Evolutionary conservation across 2,329 filamentous ascomycete genomes (phyloP).

Genomic region (Hypomyces perniciosus): DNA sequence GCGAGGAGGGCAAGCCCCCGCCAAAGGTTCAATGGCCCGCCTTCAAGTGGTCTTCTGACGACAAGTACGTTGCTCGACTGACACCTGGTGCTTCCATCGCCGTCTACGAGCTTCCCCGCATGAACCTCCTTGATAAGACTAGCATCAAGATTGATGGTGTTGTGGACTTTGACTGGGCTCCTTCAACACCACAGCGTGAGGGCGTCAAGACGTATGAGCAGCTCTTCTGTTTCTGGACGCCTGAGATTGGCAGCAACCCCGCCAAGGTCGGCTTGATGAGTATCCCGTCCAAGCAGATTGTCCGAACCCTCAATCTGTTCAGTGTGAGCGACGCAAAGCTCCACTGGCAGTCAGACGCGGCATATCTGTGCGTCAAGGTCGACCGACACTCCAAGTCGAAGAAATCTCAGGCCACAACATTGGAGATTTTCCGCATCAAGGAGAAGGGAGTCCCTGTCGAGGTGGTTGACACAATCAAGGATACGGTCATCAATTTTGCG

Average conservation of each 20-base stretch:
- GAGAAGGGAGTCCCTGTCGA: slow-evolving; percentile 99
- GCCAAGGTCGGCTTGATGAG: slow-evolving; percentile 96
- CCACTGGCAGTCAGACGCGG: slow-evolving; percentile 94
- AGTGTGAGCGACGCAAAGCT: slow-evolving; percentile 96
- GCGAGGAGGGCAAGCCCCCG: slow-evolving; percentile 53
- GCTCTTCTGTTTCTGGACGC: slow-evolving; percentile 97
- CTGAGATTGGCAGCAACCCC: slow-evolving; percentile 95
- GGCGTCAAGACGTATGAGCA: slow-evolving; percentile 90
- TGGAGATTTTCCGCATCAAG: slow-evolving; percentile 95
- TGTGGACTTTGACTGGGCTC: slow-evolving; percentile 97
- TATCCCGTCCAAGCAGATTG: slow-evolving; percentile 87
- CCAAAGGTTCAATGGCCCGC: slow-evolving; percentile 97
- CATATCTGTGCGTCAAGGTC: slow-evolving; percentile 97
- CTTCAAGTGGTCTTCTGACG: slow-evolving; percentile 98
- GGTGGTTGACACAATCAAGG: slow-evolving; percentile 95
- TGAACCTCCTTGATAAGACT: slow-evolving; percentile 85
- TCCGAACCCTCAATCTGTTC: slow-evolving; percentile 94
- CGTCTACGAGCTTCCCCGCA: slow-evolving; percentile 81
- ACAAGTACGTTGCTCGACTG: slow-evolving; percentile 93
- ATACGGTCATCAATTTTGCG: slow-evolving; percentile 98
- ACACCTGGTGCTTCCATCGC: slow-evolving; percentile 84
- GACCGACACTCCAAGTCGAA: slow-evolving; percentile 98
- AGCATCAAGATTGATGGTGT: slow-evolving; percentile 95
- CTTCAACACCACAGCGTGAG: slow-evolving; percentile 73
- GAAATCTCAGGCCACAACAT: slow-evolving; percentile 92